These are phyloP conservation scores for Gossypium stocksii DNA, from an alignment of 345 rosid species.

Conservation along the genomic window DNA sequence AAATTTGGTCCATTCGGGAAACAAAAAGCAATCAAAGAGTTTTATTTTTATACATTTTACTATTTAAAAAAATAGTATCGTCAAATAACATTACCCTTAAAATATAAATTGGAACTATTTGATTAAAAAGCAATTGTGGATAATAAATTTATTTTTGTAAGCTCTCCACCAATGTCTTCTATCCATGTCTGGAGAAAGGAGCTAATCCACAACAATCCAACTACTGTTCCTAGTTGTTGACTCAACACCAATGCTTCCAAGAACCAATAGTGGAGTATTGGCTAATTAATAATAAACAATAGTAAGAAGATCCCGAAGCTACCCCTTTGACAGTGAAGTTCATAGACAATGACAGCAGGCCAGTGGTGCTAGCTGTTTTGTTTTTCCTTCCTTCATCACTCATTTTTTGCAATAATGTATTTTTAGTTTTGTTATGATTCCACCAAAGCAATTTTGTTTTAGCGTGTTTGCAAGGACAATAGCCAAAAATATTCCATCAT, in stretches of 20 bases:
- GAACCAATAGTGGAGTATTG: slow-evolving; percentile 10
- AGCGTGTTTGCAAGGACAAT: neutral
- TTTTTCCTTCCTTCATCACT: neutral
- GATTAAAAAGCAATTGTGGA: too few relatives aligned
- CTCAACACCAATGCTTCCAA: slow-evolving; percentile 27
- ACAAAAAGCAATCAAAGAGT: neutral
- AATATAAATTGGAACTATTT: too few relatives aligned
- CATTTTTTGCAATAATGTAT: neutral
- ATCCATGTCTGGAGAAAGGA: neutral
- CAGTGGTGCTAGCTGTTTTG: neutral
- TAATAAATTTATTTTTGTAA: neutral
- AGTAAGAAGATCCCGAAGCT: neutral
- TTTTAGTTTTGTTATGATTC: neutral
- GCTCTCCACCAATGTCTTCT: neutral
- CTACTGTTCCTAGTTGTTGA: slow-evolving; percentile 21
- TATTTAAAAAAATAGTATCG: too few relatives aligned
- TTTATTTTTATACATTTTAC: too few relatives aligned
- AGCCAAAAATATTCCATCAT: neutral
- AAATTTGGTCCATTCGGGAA: slow-evolving; percentile 14
- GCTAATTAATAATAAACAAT: neutral
- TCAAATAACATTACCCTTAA: too few relatives aligned
- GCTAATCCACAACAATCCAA: slow-evolving; percentile 14
- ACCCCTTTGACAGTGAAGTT: slow-evolving; percentile 24
- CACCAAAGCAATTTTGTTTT: neutral
- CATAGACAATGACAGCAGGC: slow-evolving; percentile 23